Base-by-base conservation (phyloP, 306 rosid species). In the Sphenostylis stenocarpa region DNA sequence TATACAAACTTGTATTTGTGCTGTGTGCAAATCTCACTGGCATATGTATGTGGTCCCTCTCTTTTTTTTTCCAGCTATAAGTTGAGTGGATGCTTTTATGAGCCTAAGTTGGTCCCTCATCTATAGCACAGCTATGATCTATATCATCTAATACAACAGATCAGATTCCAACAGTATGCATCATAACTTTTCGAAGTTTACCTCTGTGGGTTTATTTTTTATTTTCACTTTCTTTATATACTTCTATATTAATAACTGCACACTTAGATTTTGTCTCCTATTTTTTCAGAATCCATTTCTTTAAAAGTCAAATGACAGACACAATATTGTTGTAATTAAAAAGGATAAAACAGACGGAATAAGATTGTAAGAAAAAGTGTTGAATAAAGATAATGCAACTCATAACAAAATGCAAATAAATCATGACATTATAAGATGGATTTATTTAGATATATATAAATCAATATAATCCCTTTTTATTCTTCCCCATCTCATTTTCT, bases 61-160 rank as follows among this genome's bases (percentile, higher is more conserved):
- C 65, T 67, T 7, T 12, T 63, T n/a, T n/a, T 34, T 38, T 64
- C 17, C 48, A 36, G 84, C 75, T 70, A 71, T 78, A 71, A 76
- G 67, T 76, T 77, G 76, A 79, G 86, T 83, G 84, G 87, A 86
- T 88, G 91, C 90, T 85, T 87, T 85, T 83, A 84, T 85, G 88
- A 90, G 84, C 86, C 91, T 83, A 86, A 3, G 24, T 85, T 89
- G 96, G 96, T 88, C 97, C 97, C 88, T 92, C 92, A 67, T 81
- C 94, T 86, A 82, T 68, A 16, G 41, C 48, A 38, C 79, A 49
- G 84, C 80, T 78, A 80, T 4, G 77, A 76, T 61, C 85, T 73
- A 52, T 73, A 52, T 78, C 57, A 72, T 81, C 66, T 66, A 21
- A 75, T 70, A 70, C 77, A 48, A 62, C 65, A 44, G 12, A 75